A percentile compares a stretch with the other conserved stretches of the same genome.
Evolutionary conservation across 805 yeast species (phyloP).

Genomic region (Scheffersomyces spartinae): DNA sequence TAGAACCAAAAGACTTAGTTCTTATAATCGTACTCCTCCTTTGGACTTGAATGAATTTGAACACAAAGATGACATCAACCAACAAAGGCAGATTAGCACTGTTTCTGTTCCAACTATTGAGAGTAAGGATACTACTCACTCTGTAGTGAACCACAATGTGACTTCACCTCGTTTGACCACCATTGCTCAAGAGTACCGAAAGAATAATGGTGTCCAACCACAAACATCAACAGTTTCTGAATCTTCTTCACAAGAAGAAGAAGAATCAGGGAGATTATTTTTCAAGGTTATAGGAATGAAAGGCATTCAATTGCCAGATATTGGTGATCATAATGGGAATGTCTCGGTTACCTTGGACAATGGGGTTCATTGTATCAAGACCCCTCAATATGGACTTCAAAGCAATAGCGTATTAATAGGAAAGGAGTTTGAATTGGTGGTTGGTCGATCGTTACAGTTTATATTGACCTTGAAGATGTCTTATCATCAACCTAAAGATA

Average conservation of each 20-base stretch:
- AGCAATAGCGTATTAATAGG: constrained; percentile 28
- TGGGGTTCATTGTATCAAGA: constrained; percentile 68
- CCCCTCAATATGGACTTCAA: constrained; percentile 36
- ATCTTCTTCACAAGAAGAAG: too few species aligned
- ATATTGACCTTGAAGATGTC: constrained; percentile 62
- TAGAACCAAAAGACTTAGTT: too few species aligned
- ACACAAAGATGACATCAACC: constrained; percentile 3
- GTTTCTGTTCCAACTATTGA: constrained; percentile 21
- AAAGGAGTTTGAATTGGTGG: constrained; percentile 73
- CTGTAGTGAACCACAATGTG: constrained; percentile 1
- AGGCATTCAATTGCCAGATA: constrained; percentile 36
- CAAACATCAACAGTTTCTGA: constrained; percentile 1
- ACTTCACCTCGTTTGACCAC: not conserved
- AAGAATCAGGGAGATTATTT: constrained; percentile 45
- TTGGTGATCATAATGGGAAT: constrained; percentile 32
- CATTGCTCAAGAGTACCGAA: constrained; percentile 1
- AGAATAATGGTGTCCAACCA: constrained; percentile 3
- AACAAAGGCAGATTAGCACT: constrained; percentile 14
- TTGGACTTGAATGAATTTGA: constrained; percentile 1
- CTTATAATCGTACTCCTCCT: too few species aligned
- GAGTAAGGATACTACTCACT: constrained; percentile 6
- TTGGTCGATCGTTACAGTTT: constrained; percentile 49
- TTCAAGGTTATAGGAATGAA: constrained; percentile 36
- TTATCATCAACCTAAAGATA: constrained; percentile 39
- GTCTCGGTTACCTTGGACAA: constrained; percentile 58